These are phyloP conservation scores for Pisolithus thermaeus DNA, from an alignment of 1,284 basidiomycete genomes.

Conservation along the genomic window DNA sequence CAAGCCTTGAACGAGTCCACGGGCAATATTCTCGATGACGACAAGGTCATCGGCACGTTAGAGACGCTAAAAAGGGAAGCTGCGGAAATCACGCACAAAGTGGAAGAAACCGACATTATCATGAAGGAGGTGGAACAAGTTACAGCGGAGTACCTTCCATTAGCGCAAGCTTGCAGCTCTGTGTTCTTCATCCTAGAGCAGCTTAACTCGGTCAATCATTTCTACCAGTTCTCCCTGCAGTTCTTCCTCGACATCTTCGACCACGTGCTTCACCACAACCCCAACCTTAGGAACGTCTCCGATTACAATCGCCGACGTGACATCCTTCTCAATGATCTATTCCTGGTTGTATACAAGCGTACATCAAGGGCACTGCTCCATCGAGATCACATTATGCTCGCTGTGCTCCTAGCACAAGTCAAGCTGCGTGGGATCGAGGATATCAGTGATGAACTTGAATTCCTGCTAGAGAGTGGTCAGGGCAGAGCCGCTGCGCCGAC, in stretches of 20 bases:
- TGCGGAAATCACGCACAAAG: slow-evolving; percentile 92
- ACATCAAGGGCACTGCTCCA: slow-evolving; percentile 91
- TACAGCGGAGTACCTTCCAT: slow-evolving; percentile 89
- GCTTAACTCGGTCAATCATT: slow-evolving; percentile 91
- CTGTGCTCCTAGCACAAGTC: slow-evolving; percentile 86
- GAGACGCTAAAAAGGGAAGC: slow-evolving; percentile 98
- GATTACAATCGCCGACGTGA: slow-evolving; percentile 74
- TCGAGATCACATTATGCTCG: slow-evolving; percentile 88
- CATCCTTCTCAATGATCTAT: slow-evolving; percentile 88
- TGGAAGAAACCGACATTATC: slow-evolving; percentile 94
- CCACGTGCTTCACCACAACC: slow-evolving; percentile 88
- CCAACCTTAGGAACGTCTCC: slow-evolving; percentile 74
- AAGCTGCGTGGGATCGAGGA: slow-evolving; percentile 78
- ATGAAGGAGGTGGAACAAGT: slow-evolving; percentile 97
- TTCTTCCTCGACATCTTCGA: slow-evolving; percentile 99
- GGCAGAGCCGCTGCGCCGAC: slow-evolving; percentile 42
- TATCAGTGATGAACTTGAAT: slow-evolving; percentile 82
- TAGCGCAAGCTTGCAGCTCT: slow-evolving; percentile 95
- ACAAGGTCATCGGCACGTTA: slow-evolving; percentile 97
- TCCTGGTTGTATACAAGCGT: slow-evolving; percentile 84
- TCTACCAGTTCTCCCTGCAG: slow-evolving; percentile 96
- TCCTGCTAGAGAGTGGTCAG: slow-evolving; percentile 85
- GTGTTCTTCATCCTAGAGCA: slow-evolving; percentile 98
- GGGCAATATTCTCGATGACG: slow-evolving; percentile 97
- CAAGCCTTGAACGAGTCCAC: slow-evolving; percentile 96